These are phyloP conservation scores for Pseudogymnoascus sp. DNA, from an alignment of 2,329 filamentous ascomycete species.

Conservation along the genomic window DNA sequence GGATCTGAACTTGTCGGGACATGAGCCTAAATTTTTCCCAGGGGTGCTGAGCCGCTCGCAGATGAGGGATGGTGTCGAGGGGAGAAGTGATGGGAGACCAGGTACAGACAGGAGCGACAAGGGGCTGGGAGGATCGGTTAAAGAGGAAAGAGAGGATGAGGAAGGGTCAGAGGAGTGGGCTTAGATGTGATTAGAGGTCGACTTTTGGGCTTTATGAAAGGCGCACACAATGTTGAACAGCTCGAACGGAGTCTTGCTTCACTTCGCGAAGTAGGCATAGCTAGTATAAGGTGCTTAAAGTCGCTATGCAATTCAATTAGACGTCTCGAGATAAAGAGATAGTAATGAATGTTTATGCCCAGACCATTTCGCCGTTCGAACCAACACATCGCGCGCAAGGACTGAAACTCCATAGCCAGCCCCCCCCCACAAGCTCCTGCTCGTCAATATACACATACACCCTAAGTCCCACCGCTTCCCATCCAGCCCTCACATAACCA, in stretches of 20 bases:
- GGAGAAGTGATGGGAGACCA: not conserved
- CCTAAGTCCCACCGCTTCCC: too few relatives aligned
- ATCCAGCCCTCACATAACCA: not conserved
- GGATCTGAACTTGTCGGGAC: slow-evolving; percentile 42
- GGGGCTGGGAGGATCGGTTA: not conserved
- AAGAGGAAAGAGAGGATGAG: not conserved
- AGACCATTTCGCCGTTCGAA: not conserved
- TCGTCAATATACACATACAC: not conserved
- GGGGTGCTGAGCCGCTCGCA: slow-evolving; percentile 49
- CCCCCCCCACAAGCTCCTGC: not conserved
- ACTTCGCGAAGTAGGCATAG: not conserved
- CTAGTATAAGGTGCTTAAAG: not conserved
- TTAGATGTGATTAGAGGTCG: not conserved
- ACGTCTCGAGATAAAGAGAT: not conserved
- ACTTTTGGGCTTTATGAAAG: not conserved
- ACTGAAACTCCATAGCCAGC: not conserved
- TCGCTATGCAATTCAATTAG: not conserved
- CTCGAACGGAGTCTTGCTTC: not conserved
- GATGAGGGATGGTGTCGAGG: slow-evolving; percentile 14
- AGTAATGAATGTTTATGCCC: not conserved
- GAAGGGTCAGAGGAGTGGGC: not conserved
- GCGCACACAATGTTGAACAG: not conserved
- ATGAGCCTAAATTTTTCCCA: slow-evolving; percentile 62
- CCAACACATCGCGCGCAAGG: not conserved
- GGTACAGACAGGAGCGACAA: not conserved